A percentile compares a stretch with the other conserved stretches of the same genome.
Conservation (phyloP, 139 green algal genomes). For the Ettlia oleoabundans region DNA sequence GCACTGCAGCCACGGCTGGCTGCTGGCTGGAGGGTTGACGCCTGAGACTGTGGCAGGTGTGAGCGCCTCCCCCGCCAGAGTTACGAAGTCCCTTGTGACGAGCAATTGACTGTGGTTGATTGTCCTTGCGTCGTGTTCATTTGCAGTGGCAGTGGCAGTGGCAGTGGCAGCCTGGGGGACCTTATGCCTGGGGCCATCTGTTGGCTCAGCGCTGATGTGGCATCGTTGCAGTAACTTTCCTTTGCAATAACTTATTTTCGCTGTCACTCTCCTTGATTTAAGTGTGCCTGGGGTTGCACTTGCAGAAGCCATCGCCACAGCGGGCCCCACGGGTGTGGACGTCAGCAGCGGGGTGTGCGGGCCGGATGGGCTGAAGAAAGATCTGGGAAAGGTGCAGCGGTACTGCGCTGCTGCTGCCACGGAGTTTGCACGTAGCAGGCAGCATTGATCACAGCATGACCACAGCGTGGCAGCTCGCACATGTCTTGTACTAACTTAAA, state of each 20-base stretch:
- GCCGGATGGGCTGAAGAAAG: slow-evolving; percentile 64
- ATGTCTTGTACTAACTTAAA: too few relatives aligned
- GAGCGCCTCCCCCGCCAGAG: not conserved
- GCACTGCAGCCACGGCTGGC: slow-evolving; percentile 63
- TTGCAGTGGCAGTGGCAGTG: too few relatives aligned
- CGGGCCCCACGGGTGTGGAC: slow-evolving; percentile 74
- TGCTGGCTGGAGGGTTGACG: slow-evolving; percentile 78
- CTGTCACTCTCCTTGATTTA: not conserved
- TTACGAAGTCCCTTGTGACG: too few relatives aligned
- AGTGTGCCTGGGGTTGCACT: not conserved
- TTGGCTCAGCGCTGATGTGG: too few relatives aligned
- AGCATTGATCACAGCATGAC: not conserved
- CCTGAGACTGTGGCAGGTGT: slow-evolving; percentile 71
- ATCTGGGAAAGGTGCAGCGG: slow-evolving; percentile 41
- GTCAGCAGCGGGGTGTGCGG: slow-evolving; percentile 84
- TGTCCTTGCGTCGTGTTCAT: too few relatives aligned
- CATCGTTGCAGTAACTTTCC: too few relatives aligned
- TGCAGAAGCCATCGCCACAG: slow-evolving; percentile 56
- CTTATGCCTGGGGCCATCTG: too few relatives aligned
- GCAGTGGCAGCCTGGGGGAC: too few relatives aligned
- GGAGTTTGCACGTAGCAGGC: slow-evolving; percentile 12
- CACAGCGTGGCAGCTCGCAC: too few relatives aligned
- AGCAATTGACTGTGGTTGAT: too few relatives aligned
- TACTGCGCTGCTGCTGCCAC: slow-evolving; percentile 44
- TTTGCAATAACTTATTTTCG: too few relatives aligned